A percentile compares a stretch with the other conserved stretches of the same genome.
Evolutionary conservation across 2,329 filamentous ascomycete genomes (phyloP).

Genomic region (Pyricularia grisea): DNA sequence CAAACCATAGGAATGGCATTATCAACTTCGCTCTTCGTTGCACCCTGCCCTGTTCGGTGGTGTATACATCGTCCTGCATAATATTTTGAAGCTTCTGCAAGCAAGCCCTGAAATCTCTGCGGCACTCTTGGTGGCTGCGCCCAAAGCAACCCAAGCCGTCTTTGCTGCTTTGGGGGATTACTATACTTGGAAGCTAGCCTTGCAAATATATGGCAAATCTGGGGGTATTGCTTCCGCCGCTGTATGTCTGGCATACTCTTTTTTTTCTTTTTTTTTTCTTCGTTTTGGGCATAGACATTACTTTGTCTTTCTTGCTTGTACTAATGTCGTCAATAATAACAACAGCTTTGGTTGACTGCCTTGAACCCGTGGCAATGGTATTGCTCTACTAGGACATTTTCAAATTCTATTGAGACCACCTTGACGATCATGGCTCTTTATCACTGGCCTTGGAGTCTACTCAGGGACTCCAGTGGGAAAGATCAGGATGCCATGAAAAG

Average conservation of each 20-base stretch:
- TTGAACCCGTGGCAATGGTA: conserved; percentile 95
- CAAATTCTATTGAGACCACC: conserved; percentile 87
- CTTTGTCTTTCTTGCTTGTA: not conserved
- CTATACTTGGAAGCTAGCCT: conserved; percentile 78
- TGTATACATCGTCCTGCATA: conserved; percentile 57
- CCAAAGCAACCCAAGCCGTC: conserved; percentile 66
- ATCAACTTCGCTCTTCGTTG: conserved; percentile 79
- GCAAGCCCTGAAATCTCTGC: conserved; percentile 48
- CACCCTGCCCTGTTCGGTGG: conserved; percentile 81
- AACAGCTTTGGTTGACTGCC: conserved; percentile 58
- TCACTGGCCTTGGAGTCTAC: conserved; percentile 79
- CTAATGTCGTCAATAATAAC: not conserved
- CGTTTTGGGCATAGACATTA: not conserved
- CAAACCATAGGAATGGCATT: conserved; percentile 71
- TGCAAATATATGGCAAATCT: conserved; percentile 58
- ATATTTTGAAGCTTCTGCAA: conserved; percentile 42
- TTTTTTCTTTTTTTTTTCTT: not conserved
- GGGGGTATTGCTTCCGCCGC: conserved; percentile 58
- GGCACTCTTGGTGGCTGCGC: conserved; percentile 60
- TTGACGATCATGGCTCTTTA: conserved; percentile 72
- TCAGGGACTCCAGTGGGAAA: conserved; percentile 24
- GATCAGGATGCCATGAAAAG: not conserved
- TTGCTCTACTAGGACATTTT: conserved; percentile 85
- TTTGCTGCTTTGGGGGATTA: conserved; percentile 74
- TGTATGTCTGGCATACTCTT: conserved; percentile 39